A percentile compares a stretch with the other conserved stretches of the same genome.
Evolutionary conservation across 1,284 basidiomycete genomes (phyloP).

Genomic region (Malassezia globosa): DNA sequence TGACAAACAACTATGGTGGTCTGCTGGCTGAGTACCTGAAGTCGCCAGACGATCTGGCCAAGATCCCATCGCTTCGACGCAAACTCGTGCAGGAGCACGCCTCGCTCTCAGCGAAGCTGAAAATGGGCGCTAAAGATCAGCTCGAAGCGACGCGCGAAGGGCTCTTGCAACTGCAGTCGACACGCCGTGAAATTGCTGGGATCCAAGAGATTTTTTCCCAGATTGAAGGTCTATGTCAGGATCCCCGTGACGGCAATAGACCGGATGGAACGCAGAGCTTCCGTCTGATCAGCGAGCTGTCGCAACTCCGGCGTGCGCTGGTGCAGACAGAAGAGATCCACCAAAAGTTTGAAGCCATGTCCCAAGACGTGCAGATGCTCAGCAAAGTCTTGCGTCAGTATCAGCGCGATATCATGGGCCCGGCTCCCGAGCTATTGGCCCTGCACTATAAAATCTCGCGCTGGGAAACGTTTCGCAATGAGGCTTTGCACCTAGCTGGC

Average conservation of each 20-base stretch:
- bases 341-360: conserved; percentile 78
- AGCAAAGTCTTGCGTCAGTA: conserved; percentile 68
- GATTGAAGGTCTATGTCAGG: conserved; percentile 58
- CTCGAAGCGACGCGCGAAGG: conserved; percentile 82
- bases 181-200: conserved; percentile 67
- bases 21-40: conserved; percentile 39
- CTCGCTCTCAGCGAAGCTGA: conserved; percentile 82
- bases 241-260: conserved; percentile 9
- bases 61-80: conserved; percentile 76
- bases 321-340: conserved; percentile 91
- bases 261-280: conserved; percentile 27
- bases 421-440: conserved; percentile 72
- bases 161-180: conserved; percentile 69
- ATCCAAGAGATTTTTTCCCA: conserved; percentile 86
- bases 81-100: conserved; percentile 93
- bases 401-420: conserved; percentile 61
- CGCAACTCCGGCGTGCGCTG: conserved; percentile 88
- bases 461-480: conserved; percentile 80
- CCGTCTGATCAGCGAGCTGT: conserved; percentile 55
- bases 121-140: conserved; percentile 85
- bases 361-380: conserved; percentile 66
- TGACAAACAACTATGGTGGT: neutral
- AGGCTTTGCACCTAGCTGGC: conserved; percentile 47
- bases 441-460: conserved; percentile 81
- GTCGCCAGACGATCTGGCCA: conserved; percentile 80